Base-by-base conservation (phyloP, 108 stramenopile species). In the Conticribra guillardii region DNA sequence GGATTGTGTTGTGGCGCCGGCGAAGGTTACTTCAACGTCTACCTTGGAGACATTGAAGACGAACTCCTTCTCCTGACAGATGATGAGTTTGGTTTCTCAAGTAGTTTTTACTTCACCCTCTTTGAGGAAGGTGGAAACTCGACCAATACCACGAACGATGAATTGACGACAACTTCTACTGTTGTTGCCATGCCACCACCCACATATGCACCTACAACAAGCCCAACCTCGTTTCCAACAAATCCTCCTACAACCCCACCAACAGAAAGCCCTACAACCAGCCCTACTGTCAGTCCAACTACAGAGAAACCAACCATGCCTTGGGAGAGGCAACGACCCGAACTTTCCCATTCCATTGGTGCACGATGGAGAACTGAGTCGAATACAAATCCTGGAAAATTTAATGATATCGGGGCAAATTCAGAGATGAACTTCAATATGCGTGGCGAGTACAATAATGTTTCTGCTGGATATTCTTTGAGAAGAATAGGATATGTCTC, bases 401-500 rank as follows among this genome's bases (percentile, higher is more conserved):
- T 77, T 29, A 77, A 77, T 69, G 76, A 77, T 69, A 19, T 77
- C n/a, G 76, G 76, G 14, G 76, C 68, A 4, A 61, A 77, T 58
- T 68, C 61, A 34, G 28, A 54, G 22, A 64, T 55, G 60, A 53
- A 46, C 52, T 69, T 77, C 22, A 31, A 68, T 22, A 34, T 34
- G 49, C 8, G 8, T 16, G 66, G 51, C n/a, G n/a, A n/a, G n/a
- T n/a, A n/a, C n/a, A n/a, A n/a, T n/a, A n/a, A n/a, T n/a, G n/a
- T n/a, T n/a, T n/a, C n/a, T n/a, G n/a, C n/a, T n/a, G n/a, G n/a
- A n/a, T n/a, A n/a, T n/a, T n/a, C n/a, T n/a, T n/a, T n/a, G n/a
- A n/a, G n/a, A n/a, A n/a, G n/a, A n/a, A n/a, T n/a, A n/a, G n/a
- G n/a, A n/a, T n/a, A n/a, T n/a, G n/a, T n/a, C n/a, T n/a, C n/a